phyloP scores from a whole-genome alignment of 192 early-diverging fungal genomes.

The Dimargaris xerosporica region DNA sequence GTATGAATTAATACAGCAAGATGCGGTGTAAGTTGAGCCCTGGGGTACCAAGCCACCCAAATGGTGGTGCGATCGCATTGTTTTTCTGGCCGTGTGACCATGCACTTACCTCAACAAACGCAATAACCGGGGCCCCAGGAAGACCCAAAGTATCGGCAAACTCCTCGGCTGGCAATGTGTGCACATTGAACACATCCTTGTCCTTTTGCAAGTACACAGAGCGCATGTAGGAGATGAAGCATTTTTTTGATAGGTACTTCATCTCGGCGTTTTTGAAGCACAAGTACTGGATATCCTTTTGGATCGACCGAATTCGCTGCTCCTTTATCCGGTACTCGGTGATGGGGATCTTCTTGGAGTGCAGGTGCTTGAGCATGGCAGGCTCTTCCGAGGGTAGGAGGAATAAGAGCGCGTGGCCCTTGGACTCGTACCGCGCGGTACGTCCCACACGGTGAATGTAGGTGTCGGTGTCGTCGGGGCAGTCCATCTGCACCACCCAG shows the following conservation, averaged over 20 bases:
- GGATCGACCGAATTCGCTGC: slow-evolving; percentile 62
- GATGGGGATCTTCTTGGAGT: slow-evolving; percentile 68
- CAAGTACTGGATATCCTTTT: slow-evolving; percentile 71
- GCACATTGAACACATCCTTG: slow-evolving; percentile 81
- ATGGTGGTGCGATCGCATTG: not conserved
- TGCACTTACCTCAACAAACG: slow-evolving; percentile 54
- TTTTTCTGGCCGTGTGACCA: slow-evolving; percentile 1
- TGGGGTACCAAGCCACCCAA: not conserved
- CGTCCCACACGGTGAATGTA: slow-evolving; percentile 98
- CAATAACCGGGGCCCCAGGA: slow-evolving; percentile 87
- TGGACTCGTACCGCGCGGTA: slow-evolving; percentile 84
- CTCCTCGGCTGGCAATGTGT: slow-evolving; percentile 67
- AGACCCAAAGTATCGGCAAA: slow-evolving; percentile 85
- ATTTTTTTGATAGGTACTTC: slow-evolving; percentile 93
- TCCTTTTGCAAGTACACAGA: slow-evolving; percentile 83
- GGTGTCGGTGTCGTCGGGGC: slow-evolving; percentile 89
- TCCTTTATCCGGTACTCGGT: slow-evolving; percentile 78
- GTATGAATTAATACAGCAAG: not conserved
- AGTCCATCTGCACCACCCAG: slow-evolving; percentile 97
- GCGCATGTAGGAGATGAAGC: slow-evolving; percentile 89
- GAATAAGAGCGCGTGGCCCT: slow-evolving; percentile 75
- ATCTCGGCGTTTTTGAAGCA: slow-evolving; percentile 90
- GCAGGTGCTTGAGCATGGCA: slow-evolving; percentile 59
- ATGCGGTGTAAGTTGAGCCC: not conserved
- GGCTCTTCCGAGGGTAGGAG: slow-evolving; percentile 77